Evolutionary conservation across 2,329 filamentous ascomycete species (phyloP).

Genomic region (Whalleya microplaca): DNA sequence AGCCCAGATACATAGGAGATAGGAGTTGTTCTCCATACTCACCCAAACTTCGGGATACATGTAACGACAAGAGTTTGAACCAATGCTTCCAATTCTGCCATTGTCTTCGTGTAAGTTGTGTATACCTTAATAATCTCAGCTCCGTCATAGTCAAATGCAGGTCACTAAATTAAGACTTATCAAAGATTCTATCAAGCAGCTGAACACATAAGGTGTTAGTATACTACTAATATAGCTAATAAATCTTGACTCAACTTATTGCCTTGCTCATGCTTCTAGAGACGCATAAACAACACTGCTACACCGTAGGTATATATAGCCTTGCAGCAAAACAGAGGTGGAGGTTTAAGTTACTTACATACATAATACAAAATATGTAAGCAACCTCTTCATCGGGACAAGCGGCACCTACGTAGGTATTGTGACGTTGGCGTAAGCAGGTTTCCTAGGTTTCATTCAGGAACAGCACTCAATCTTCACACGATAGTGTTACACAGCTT

Average conservation of each 20-base stretch:
- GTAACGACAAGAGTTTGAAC: background rate
- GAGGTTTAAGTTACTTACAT: too few species aligned
- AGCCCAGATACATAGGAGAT: background rate
- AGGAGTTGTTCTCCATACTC: background rate
- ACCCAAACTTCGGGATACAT: too few species aligned
- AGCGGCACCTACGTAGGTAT: background rate
- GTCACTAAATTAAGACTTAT: too few species aligned
- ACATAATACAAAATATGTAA: background rate
- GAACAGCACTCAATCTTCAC: slow-evolving; percentile 3
- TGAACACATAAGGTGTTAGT: background rate
- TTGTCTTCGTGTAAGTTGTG: too few species aligned
- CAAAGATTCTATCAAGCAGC: background rate
- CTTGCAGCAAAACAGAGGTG: background rate
- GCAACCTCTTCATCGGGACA: too few species aligned
- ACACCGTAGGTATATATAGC: background rate
- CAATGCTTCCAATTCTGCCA: background rate
- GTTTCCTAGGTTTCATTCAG: background rate
- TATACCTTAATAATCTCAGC: too few species aligned
- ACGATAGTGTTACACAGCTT: slow-evolving; percentile 23
- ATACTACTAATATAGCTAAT: background rate
- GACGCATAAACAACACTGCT: background rate
- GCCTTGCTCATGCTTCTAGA: background rate
- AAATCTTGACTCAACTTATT: background rate
- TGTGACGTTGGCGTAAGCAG: background rate
- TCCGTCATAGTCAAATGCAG: too few species aligned